Evolutionary conservation across 805 yeast species (phyloP), one percentile per base, ranked within the genome.

Genomic region (Scheffersomyces ergatensis): DNA sequence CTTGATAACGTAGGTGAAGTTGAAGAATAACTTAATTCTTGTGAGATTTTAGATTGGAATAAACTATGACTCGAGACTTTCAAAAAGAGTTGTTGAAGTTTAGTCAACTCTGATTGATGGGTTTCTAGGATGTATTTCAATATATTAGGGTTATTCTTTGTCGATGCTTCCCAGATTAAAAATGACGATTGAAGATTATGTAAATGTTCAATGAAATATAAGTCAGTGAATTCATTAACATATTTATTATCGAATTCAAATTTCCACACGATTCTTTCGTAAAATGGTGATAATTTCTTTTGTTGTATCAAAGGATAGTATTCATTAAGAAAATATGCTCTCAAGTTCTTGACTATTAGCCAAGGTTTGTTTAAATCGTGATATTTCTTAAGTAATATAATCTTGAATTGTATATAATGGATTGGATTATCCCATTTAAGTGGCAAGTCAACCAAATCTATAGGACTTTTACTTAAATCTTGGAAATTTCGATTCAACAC

Each of bases 231-330:
- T 14, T 29, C 11, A 32, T 40, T 47, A 33, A 56, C 44, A 42
- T 63, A 67, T n/a, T n/a, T n/a, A n/a, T n/a, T n/a, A 32, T 67
- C 70, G 40, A 65, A 65, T 43, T 63, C 55, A 45, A 64, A 69
- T 42, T 63, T 64, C 75, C 75, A 69, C 11, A 67, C 55, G 1
- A 67, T 63, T 19, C 74, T 44, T 46, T 69, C 74, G 49, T 67
- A 67, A 37, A 65, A 67, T 12, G 68, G 65, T 18, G 60, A 43
- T 13, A 68, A 49, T 29, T 48, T 38, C 11, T 47, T 40, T 1
- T 41, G 38, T 19, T 44, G 17, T 14, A 68, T 60, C 19, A 52
- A 42, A 1, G 65, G 64, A 15, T 50, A 42, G 37, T 62, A 66
- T 23, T 39, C 42, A 3, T 29, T 6, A n/a, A 43, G 47, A 31